Evolutionary conservation across 2,329 filamentous ascomycete species (phyloP), one percentile per base, ranked within the genome.

Genomic region (Fusarium austroafricanum): DNA sequence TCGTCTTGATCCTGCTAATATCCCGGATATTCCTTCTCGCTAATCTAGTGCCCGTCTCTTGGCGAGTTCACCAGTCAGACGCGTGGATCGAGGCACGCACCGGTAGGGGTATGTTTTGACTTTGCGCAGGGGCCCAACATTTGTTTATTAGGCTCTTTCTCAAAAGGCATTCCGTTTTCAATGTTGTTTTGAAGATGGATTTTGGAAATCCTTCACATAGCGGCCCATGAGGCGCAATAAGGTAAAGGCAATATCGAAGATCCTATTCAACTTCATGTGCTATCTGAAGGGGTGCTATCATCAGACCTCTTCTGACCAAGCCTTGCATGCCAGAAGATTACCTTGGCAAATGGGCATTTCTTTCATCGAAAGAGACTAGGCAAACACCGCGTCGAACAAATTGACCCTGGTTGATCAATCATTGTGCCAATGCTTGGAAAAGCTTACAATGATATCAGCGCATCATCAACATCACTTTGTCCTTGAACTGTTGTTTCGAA

Each of bases 1-100:
- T 46, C 28, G 12, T 11, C 6, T 51, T 40, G 58, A 33, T 52
- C 58, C 53, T 61, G 28, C 26, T 51, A 58, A 23, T 46, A 33
- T 52, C 58, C 53, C 58, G 33, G 31, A 51, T 61, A 23, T 46
- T 37, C 40, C 33, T 45, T 44, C n/a, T 50, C 20, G 37, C 54
- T 46, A 51, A 52, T 39, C 33, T 54, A n/a, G 43, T 39, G n/a
- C 15, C 54, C 38, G 14, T 35, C 10, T 31, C 35, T 47, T 47
- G 18, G 28, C 46, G 11, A 17, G 18, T 28, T 35, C 54, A 33
- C 59, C 59, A 61, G 46, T 61, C 31, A 59, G 29, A 59, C n/a
- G 29, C 11, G 23, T 7, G 20, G n/a, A 52, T 51, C 3, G 14
- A 18, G 8, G 35, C 59, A 62, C 59, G 59, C 26, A 39, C 15